A percentile compares a stretch with the other conserved stretches of the same genome.
Evolutionary conservation across 2,329 filamentous ascomycete genomes (phyloP).

Genomic region (Colletotrichum sp.): DNA sequence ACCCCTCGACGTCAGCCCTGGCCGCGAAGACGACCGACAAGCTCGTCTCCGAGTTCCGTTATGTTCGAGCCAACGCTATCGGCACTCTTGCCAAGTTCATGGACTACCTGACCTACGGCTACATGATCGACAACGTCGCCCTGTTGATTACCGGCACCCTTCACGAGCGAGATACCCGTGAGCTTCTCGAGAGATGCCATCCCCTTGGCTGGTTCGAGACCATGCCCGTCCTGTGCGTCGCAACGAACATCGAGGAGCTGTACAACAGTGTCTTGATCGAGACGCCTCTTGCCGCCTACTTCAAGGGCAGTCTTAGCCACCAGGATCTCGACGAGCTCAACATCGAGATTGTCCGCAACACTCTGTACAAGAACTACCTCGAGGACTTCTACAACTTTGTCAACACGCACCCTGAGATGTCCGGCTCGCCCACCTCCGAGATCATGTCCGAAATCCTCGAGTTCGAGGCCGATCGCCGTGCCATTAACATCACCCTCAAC

Average conservation of each 20-base stretch:
- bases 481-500: conserved; percentile 99
- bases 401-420: conserved; percentile 85
- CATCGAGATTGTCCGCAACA: conserved; percentile 99
- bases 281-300: conserved; percentile 93
- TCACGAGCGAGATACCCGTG: conserved; percentile 95
- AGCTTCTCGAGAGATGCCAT: conserved; percentile 94
- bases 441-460: conserved; percentile 96
- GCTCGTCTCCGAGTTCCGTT: conserved; percentile 95
- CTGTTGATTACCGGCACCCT: conserved; percentile 97
- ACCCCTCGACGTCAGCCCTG: conserved; percentile 94
- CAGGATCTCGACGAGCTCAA: conserved; percentile 98
- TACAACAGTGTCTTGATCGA: conserved; percentile 99
- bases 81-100: conserved; percentile 94
- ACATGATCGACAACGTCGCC: conserved; percentile 99
- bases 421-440: conserved; percentile 86
- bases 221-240: conserved; percentile 96
- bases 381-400: conserved; percentile 98
- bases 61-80: conserved; percentile 91
- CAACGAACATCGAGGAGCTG: conserved; percentile 97
- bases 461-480: conserved; percentile 94
- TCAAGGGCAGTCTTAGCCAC: conserved; percentile 95
- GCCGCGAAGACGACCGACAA: conserved; percentile 97
- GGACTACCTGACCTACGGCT: conserved; percentile 97
- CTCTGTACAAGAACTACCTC: conserved; percentile 98
- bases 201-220: conserved; percentile 99